Evolutionary conservation across 1,284 basidiomycete species (phyloP).

Genomic region (Taiwanofungus camphoratus): DNA sequence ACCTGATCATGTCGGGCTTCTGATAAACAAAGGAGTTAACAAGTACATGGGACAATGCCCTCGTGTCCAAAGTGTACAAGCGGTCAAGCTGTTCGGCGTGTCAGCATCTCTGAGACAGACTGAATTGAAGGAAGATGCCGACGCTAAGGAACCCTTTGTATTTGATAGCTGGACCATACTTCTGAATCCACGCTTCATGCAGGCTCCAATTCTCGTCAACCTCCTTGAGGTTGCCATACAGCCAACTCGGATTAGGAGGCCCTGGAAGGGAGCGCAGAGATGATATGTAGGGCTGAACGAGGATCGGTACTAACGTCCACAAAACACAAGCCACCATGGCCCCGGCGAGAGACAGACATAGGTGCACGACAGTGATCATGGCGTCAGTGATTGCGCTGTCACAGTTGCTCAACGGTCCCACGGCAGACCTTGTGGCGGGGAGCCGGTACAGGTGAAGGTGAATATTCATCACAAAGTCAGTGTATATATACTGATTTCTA

Average conservation of each 20-base stretch:
- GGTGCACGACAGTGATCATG: too few relatives aligned
- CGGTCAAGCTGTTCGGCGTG: constrained; percentile 7
- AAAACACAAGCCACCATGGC: constrained; percentile 19
- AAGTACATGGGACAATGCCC: constrained; percentile 34
- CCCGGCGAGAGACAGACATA: too few relatives aligned
- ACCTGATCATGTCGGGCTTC: constrained; percentile 24
- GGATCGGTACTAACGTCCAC: neutral
- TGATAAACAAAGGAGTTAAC: constrained; percentile 28
- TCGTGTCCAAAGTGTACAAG: constrained; percentile 28
- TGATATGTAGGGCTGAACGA: constrained; percentile 28
- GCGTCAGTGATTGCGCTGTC: too few relatives aligned
- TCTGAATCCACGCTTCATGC: constrained; percentile 14
- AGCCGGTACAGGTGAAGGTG: too few relatives aligned
- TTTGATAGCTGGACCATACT: constrained; percentile 14
- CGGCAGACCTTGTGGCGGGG: too few relatives aligned
- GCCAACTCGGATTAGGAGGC: constrained; percentile 39
- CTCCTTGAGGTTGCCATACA: constrained; percentile 41
- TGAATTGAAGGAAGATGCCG: neutral
- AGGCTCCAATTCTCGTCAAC: constrained; percentile 11
- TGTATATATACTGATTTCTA: too few relatives aligned
- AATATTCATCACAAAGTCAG: too few relatives aligned
- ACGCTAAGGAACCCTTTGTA: constrained; percentile 13
- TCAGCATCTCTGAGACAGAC: neutral
- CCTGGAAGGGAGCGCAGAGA: constrained; percentile 43
- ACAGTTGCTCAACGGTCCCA: too few relatives aligned